phyloP scores from a whole-genome alignment of 176 grass and related monocot species.

The Zoysia japonica region DNA sequence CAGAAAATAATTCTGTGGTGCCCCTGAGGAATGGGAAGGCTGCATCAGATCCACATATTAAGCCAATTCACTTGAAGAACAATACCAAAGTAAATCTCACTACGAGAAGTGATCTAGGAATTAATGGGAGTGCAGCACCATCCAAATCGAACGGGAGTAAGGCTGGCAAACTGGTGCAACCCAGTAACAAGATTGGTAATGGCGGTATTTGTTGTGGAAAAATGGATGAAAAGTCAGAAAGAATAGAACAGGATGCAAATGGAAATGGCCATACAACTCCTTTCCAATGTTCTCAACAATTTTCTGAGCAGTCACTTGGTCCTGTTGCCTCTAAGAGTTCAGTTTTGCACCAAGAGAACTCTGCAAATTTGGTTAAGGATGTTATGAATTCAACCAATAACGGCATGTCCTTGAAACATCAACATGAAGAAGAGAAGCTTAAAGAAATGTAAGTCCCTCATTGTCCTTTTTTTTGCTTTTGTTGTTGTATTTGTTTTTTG shows the following conservation, averaged over 20 bases:
- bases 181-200: conserved; percentile 30
- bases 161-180: conserved; percentile 31
- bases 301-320: conserved; percentile 36
- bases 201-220: conserved; percentile 26
- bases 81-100: conserved; percentile 56
- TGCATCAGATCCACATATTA: conserved; percentile 10
- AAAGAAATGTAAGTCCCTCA: conserved; percentile 76
- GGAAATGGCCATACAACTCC: conserved; percentile 44
- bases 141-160: conserved; percentile 21
- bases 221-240: conserved; percentile 27
- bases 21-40: conserved; percentile 60
- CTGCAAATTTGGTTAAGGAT: conserved; percentile 36
- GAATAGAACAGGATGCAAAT: conserved; percentile 32
- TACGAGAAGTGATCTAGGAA: conserved; percentile 45
- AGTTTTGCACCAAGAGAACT: conserved; percentile 41
- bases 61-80: background rate
- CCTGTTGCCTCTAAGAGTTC: conserved; percentile 20
- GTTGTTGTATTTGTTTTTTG: conserved; percentile 20
- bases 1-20: conserved; percentile 33
- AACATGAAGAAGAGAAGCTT: conserved; percentile 53
- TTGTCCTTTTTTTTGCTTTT: background rate
- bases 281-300: conserved; percentile 28
- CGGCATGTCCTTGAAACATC: conserved; percentile 29
- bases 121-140: conserved; percentile 13
- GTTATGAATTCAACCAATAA: conserved; percentile 39